phyloP scores from a whole-genome alignment of 768 basidiomycete genomes.

The Collybia sordida region DNA sequence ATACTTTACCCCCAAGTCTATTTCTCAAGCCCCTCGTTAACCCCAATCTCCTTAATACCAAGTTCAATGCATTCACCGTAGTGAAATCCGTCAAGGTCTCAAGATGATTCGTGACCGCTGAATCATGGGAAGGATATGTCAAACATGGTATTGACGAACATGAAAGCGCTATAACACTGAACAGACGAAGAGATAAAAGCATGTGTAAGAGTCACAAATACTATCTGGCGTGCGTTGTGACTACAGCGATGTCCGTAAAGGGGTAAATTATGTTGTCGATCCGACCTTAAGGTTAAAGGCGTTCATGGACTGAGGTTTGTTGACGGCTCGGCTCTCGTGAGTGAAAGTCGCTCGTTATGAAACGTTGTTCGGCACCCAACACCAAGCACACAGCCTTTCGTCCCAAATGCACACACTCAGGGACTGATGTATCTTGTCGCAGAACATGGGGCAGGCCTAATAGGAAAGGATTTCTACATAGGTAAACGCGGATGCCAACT shows the following conservation, averaged over 20 bases:
- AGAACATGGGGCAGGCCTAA: conserved; percentile 14
- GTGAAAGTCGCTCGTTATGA: neutral
- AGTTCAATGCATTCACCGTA: neutral
- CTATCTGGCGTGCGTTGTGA: conserved; percentile 18
- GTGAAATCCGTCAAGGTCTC: conserved; percentile 10
- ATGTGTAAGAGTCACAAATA: conserved; percentile 5
- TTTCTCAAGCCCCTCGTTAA: conserved; percentile 1
- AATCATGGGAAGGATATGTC: conserved; percentile 6
- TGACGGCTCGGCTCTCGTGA: conserved; percentile 24
- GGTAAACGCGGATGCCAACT: too few relatives aligned
- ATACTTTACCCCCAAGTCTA: conserved; percentile 1
- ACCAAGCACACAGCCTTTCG: conserved; percentile 7
- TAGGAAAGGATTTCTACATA: conserved; percentile 6
- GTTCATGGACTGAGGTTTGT: conserved; percentile 21
- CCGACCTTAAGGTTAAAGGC: conserved; percentile 25
- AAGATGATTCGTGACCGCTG: conserved; percentile 9
- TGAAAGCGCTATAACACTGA: too few relatives aligned
- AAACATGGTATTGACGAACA: neutral
- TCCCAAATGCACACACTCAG: conserved; percentile 16
- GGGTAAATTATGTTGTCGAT: conserved; percentile 20
- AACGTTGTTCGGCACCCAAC: neutral
- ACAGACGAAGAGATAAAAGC: conserved; percentile 5
- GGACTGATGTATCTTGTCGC: conserved; percentile 13
- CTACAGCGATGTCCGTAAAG: conserved; percentile 17
- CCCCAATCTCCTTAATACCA: neutral